Evolutionary conservation across 1,284 basidiomycete species (phyloP), one percentile per base, ranked within the genome.

Genomic region (Austroboletus niveus): DNA sequence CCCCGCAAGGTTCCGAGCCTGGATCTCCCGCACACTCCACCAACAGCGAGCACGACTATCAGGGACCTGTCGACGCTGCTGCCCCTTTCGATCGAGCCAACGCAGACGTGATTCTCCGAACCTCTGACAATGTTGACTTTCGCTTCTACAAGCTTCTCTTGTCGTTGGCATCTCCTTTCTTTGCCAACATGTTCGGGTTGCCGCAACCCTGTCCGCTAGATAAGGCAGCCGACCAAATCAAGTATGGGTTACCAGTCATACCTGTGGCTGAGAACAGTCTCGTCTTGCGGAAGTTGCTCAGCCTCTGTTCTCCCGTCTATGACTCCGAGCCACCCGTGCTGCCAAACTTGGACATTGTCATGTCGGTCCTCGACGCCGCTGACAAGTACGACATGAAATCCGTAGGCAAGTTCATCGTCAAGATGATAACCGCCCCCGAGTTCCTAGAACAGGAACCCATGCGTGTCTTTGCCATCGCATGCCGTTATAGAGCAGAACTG

Each of bases 391-490:
- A 70, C 35, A 72, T 69, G 69, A 70, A 69, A 55, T 56, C 52
- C 35, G 65, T 68, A 20, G 69, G 69, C 41, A 61, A 61, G 43
- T 70, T 70, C 48, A 40, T 67, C 53, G 67, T 67, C 58, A 69
- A 58, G 56, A 67, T 68, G 65, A 70, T 67, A 50, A 63, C 62
- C n/a, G 60, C 67, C 42, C 67, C 65, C 45, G 51, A 63, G 17
- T 77, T 80, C 56, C 64, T 77, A 15, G 72, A 75, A 51, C 61
- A 66, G 12, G 72, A 77, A 36, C 75, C 79, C 20, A 57, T 81
- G 51, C 72, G 75, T n/a, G 77, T 78, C 14, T 81, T 77, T 53
- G 78, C 77, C 1, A 74, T 81, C 49, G 74, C 79, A 41, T 76
- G 72, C 62, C 69, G 69, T 14, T 76, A 76, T 55, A 70, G 72